A percentile compares a stretch with the other conserved stretches of the same genome.
Evolutionary conservation across 2,329 filamentous ascomycete genomes (phyloP).

Genomic region (Stemphylium vesicarium): DNA sequence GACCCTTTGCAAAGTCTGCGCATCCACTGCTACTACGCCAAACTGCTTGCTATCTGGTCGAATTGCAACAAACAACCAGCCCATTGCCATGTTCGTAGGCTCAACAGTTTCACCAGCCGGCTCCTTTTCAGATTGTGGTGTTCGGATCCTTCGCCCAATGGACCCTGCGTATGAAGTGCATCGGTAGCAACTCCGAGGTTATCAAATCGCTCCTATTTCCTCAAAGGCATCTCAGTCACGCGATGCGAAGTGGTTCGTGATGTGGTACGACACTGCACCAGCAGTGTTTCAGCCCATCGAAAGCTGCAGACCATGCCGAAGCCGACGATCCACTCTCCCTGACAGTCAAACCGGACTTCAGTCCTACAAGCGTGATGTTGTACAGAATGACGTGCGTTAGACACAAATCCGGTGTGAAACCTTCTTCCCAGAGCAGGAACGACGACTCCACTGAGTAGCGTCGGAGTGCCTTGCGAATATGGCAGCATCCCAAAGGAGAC

Average conservation of each 20-base stretch:
- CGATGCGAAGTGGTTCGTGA: slow-evolving; percentile 1
- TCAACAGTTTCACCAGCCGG: slow-evolving; percentile 29
- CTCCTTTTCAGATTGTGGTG: slow-evolving; percentile 13
- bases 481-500: not conserved
- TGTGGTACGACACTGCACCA: slow-evolving; percentile 10
- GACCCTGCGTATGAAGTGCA: slow-evolving; percentile 11
- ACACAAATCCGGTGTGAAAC: slow-evolving; percentile 4
- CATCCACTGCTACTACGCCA: slow-evolving; percentile 1
- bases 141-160: not conserved
- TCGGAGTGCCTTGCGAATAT: slow-evolving; percentile 2
- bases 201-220: slow-evolving; percentile 3
- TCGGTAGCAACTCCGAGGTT: slow-evolving; percentile 13
- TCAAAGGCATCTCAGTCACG: slow-evolving; percentile 3
- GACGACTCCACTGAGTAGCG: slow-evolving; percentile 5
- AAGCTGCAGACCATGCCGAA: slow-evolving; percentile 2
- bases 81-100: slow-evolving; percentile 1
- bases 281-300: slow-evolving; percentile 13
- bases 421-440: slow-evolving; percentile 5
- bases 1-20: not conserved
- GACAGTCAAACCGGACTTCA: not conserved
- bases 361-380: slow-evolving; percentile 4
- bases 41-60: slow-evolving; percentile 9
- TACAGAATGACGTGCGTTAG: slow-evolving; percentile 14
- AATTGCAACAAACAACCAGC: slow-evolving; percentile 2
- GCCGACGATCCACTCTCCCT: not conserved